Evolutionary conservation across 371 early-diverging fungal species (phyloP).

Genomic region (Zychaea mexicana): DNA sequence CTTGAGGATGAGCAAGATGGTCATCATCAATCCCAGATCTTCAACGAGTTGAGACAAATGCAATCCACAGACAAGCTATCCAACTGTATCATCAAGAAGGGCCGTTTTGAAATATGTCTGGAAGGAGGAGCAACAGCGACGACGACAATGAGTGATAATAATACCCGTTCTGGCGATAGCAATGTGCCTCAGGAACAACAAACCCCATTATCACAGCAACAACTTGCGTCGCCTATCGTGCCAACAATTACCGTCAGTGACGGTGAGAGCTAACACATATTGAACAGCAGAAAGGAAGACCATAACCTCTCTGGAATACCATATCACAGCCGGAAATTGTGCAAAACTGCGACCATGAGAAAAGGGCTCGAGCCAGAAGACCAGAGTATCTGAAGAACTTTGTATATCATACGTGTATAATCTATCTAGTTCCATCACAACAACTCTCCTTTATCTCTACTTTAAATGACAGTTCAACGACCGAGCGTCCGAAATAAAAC

Average conservation of each 20-base stretch:
- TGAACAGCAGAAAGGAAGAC: too few species aligned
- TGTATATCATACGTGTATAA: too few species aligned
- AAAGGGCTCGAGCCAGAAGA: too few species aligned
- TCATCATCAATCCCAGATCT: conserved; percentile 19
- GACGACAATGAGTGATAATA: not conserved
- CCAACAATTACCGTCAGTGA: not conserved
- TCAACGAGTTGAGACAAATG: conserved; percentile 29
- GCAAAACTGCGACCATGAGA: too few species aligned
- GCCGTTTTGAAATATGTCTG: conserved; percentile 40
- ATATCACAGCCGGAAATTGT: too few species aligned
- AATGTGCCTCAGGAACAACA: not conserved
- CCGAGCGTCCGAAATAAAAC: too few species aligned
- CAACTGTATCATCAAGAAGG: conserved; percentile 37
- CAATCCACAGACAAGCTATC: conserved; percentile 11
- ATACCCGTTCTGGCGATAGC: not conserved
- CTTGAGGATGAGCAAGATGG: not conserved
- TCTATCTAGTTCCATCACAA: too few species aligned
- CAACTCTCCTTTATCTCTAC: too few species aligned
- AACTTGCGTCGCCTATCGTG: not conserved
- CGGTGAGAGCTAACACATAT: not conserved
- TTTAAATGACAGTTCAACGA: too few species aligned
- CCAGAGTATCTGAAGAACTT: too few species aligned
- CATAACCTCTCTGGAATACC: too few species aligned
- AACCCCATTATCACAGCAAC: not conserved
- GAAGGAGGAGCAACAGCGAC: conserved; percentile 12